Base-by-base conservation (phyloP, 2,329 filamentous ascomycete species). In the Beauveria bassiana region DNA sequence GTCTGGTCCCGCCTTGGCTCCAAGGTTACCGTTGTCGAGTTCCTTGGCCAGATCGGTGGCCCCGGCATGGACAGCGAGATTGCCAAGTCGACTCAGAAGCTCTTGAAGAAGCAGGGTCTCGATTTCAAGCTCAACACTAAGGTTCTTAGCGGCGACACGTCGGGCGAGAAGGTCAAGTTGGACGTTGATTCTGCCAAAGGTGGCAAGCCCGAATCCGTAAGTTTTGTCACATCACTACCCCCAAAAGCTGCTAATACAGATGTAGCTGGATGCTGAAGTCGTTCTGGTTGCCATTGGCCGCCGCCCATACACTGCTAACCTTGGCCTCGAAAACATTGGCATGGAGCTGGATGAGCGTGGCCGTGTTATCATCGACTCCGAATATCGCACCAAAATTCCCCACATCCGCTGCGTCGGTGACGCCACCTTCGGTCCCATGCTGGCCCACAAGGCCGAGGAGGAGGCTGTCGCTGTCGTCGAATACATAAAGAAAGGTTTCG, bases 121-220 rank as follows among this genome's bases (percentile, higher is more conserved):
- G 95, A 96, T 73, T 99, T 99, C 85, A 97, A 96, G 86, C 86
- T 96, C 68, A 89, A 90, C 81, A 98, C 95, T 72, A 99, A 99
- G 85, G 95, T 99, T 66, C 78, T 88, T 66, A 85, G 86, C 69
- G 95, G 95, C 68, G 93, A 98, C 72, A 87, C 86, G 71, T 87
- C 82, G 69, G 88, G 89, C 64, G 86, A 91, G 64, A 86, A 82
- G 68, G 80, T 99, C 70, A 90, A 89, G 78, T 84, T 99, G 64
- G 86, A 90, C 68, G 81, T 96, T 64, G 95, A 99, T 77, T 86
- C 93, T 70, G 89, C 95, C 65, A 98, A 98, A 83, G 95, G 95
- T 70, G 95, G 95, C 74, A 99, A 98, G 84, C 81, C 88, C 68
- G 92, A 99, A 79, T 90, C 85, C 64, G 90, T 93, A 79, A 77